These are phyloP conservation scores for Escovopsis sp. DNA, from an alignment of 2,329 filamentous ascomycete species.

Conservation along the genomic window DNA sequence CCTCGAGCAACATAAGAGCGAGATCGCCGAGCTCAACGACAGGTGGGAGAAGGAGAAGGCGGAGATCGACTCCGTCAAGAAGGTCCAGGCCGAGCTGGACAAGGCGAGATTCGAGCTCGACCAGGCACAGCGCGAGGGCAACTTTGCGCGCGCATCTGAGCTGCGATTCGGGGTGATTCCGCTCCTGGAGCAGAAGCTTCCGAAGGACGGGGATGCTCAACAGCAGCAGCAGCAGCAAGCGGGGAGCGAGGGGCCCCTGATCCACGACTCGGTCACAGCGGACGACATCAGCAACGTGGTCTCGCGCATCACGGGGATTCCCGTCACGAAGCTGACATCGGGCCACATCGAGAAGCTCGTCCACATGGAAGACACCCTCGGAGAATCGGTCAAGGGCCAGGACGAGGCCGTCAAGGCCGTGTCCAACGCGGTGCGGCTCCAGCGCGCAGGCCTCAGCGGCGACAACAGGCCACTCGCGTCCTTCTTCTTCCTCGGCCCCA, in stretches of 20 bases:
- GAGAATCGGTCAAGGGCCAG: constrained; percentile 75
- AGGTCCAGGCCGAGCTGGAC: constrained; percentile 76
- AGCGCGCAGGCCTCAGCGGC: constrained; percentile 78
- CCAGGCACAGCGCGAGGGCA: constrained; percentile 69
- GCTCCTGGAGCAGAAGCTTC: constrained; percentile 60
- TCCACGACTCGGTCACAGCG: constrained; percentile 88
- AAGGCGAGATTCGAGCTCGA: constrained; percentile 74
- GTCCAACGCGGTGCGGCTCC: constrained; percentile 83
- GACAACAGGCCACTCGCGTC: constrained; percentile 84
- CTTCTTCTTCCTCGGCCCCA: constrained; percentile 96
- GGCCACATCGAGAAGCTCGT: constrained; percentile 91
- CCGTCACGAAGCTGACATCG: constrained; percentile 78
- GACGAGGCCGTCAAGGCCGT: constrained; percentile 87
- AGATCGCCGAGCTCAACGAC: constrained; percentile 57
- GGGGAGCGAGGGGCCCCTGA: constrained; percentile 38
- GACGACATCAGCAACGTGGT: constrained; percentile 92
- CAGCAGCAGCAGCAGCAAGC: too few relatives aligned
- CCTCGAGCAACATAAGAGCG: constrained; percentile 60
- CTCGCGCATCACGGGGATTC: constrained; percentile 81
- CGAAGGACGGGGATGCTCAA: constrained; percentile 47
- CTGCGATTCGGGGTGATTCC: constrained; percentile 82
- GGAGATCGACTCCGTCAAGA: constrained; percentile 78
- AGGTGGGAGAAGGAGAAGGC: constrained; percentile 82
- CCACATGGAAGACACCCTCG: constrained; percentile 83
- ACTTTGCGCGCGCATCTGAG: constrained; percentile 84